Percentiles rank a stretch among this genome's conserved stretches.
Evolutionary conservation across 1,139 yeast genomes (phyloP).

Genomic region (Scheffersomyces segobiensis): DNA sequence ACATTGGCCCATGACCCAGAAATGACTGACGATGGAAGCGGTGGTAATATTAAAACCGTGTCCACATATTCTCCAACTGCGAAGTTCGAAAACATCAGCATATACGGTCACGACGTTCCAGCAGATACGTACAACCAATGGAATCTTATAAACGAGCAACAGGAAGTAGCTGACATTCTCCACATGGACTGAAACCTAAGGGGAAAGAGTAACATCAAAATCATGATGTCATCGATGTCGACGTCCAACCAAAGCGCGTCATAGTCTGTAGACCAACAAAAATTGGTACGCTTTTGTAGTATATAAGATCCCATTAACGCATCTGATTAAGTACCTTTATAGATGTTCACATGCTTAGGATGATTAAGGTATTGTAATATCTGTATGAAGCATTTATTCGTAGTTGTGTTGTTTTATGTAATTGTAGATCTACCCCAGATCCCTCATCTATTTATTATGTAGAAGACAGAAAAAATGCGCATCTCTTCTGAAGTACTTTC

Average conservation of each 20-base stretch:
- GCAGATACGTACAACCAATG: slow-evolving; percentile 34
- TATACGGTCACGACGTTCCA: slow-evolving; percentile 44
- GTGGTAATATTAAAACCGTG: slow-evolving; percentile 17
- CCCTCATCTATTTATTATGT: neutral
- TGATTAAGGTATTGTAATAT: neutral
- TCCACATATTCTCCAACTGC: slow-evolving; percentile 33
- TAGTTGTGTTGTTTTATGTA: neutral
- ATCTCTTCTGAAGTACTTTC: neutral
- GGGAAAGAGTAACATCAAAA: neutral
- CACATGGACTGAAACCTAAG: slow-evolving; percentile 15
- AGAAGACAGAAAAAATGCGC: neutral
- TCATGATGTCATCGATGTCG: neutral
- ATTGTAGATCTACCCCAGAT: neutral
- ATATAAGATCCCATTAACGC: neutral
- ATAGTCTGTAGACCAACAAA: neutral
- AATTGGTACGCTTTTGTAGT: neutral
- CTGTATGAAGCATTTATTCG: no score
- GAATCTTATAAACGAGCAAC: slow-evolving; percentile 37
- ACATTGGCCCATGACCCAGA: slow-evolving; percentile 22
- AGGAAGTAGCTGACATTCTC: slow-evolving; percentile 29
- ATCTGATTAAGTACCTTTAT: neutral
- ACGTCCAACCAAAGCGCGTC: neutral
- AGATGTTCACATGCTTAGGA: neutral
- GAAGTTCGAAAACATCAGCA: slow-evolving; percentile 26
- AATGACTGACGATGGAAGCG: slow-evolving; percentile 6